Conservation (phyloP, 2,329 filamentous ascomycete species). For the Alternaria triticina region DNA sequence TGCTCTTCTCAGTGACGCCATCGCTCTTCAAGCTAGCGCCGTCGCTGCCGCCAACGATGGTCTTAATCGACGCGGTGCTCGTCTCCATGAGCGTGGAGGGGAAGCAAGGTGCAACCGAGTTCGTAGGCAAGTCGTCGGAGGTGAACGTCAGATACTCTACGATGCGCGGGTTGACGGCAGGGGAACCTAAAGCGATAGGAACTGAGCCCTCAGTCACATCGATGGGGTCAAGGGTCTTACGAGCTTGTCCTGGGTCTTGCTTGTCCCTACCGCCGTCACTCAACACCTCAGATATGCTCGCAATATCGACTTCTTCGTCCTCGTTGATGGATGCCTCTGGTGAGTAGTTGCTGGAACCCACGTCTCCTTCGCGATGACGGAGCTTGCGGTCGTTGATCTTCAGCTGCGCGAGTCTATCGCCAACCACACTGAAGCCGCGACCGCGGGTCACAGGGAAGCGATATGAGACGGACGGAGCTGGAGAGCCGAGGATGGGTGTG, state of each 20-base stretch:
- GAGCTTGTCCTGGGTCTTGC: conserved; percentile 3
- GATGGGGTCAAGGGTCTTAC: conserved; percentile 17
- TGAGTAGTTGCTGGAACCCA: conserved; percentile 27
- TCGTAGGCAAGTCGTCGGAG: conserved; percentile 33
- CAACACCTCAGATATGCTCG: conserved; percentile 22
- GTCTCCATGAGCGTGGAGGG: conserved; percentile 22
- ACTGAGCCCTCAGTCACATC: conserved; percentile 22
- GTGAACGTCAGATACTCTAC: conserved; percentile 38
- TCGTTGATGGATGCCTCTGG: conserved; percentile 20
- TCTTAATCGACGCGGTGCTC: conserved; percentile 12
- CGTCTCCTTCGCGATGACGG: conserved; percentile 18
- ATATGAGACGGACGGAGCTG: conserved; percentile 31
- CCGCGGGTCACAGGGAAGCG: conserved; percentile 19
- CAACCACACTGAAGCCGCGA: conserved; percentile 75
- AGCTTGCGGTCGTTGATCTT: conserved; percentile 27
- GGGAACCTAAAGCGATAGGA: conserved; percentile 36
- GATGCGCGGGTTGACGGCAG: conserved; percentile 33
- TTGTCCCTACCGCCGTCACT: conserved; percentile 22
- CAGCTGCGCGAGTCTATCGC: conserved; percentile 84
- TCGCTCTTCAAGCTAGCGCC: conserved; percentile 25
- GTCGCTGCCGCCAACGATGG: conserved; percentile 12
- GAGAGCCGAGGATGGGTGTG: conserved; percentile 35
- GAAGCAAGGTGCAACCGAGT: conserved; percentile 19
- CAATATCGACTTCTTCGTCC: conserved; percentile 26
- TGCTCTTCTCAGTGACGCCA: conserved; percentile 42